Evolutionary conservation across 1,139 yeast genomes (phyloP).

Genomic region (Saccharomyces hybrid): DNA sequence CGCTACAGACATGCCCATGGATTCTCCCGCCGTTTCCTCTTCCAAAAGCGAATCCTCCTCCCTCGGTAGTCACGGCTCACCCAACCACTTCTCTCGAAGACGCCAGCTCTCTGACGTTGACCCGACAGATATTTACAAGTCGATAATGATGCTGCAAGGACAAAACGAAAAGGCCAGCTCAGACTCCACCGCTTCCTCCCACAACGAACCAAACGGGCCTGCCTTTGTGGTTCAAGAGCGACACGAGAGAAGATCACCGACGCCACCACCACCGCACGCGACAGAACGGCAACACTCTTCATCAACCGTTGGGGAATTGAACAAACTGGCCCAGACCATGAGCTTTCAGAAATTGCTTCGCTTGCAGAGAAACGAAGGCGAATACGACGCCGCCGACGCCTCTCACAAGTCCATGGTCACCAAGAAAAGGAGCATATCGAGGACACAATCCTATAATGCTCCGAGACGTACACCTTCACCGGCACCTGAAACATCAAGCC

Average conservation of each 20-base stretch:
- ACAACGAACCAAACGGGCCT: slow-evolving; percentile 54
- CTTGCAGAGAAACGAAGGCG: background rate
- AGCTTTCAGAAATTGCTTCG: slow-evolving; percentile 34
- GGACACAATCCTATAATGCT: background rate
- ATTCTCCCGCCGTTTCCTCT: background rate
- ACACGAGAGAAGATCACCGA: slow-evolving; percentile 1
- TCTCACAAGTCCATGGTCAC: background rate
- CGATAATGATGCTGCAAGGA: slow-evolving; percentile 66
- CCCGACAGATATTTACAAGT: slow-evolving; percentile 74
- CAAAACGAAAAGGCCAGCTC: slow-evolving; percentile 31
- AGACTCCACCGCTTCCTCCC: slow-evolving; percentile 12
- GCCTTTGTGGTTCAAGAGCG: slow-evolving; percentile 56
- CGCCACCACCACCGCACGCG: too few relatives aligned
- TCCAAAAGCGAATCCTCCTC: background rate
- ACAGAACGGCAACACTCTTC: background rate
- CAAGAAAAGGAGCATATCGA: background rate
- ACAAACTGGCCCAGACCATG: slow-evolving; percentile 36
- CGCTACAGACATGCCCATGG: background rate
- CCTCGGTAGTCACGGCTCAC: background rate
- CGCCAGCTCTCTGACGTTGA: slow-evolving; percentile 44
- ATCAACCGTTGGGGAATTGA: slow-evolving; percentile 3
- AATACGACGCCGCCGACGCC: background rate
- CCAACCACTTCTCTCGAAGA: slow-evolving; percentile 12
- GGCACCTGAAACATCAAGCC: background rate
- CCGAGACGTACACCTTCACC: background rate